A percentile compares a stretch with the other conserved stretches of the same genome.
Evolutionary conservation across 2,329 filamentous ascomycete genomes (phyloP).

Genomic region (Proliferodiscus dingleyae): DNA sequence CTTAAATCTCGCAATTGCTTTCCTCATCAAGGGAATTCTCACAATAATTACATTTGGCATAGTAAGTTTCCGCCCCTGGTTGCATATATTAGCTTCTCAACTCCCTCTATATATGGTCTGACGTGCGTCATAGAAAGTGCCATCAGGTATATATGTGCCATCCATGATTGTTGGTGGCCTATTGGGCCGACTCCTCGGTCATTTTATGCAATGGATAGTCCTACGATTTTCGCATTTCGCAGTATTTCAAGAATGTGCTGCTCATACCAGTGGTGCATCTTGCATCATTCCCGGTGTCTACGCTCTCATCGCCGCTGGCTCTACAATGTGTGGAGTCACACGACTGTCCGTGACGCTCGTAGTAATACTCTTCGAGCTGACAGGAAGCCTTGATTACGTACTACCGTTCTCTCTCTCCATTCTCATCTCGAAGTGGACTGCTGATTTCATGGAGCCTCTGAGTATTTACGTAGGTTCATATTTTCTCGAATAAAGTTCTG

Average conservation of each 20-base stretch:
- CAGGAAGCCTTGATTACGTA: constrained; percentile 90
- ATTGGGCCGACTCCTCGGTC: constrained; percentile 82
- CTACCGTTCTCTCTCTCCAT: constrained; percentile 90
- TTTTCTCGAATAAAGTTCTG: neutral
- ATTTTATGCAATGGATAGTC: constrained; percentile 76
- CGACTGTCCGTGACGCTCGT: constrained; percentile 87
- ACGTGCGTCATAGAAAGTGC: constrained; percentile 87
- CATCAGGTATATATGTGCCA: constrained; percentile 94
- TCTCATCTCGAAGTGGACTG: constrained; percentile 95
- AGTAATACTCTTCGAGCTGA: constrained; percentile 93
- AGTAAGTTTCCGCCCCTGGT: constrained; percentile 44
- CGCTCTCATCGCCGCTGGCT: constrained; percentile 86
- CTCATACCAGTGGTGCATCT: constrained; percentile 61
- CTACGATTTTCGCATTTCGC: constrained; percentile 65
- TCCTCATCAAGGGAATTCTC: constrained; percentile 83
- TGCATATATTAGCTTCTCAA: too few species aligned
- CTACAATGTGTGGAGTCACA: constrained; percentile 97
- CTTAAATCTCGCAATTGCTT: constrained; percentile 66
- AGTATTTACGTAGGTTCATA: constrained; percentile 72
- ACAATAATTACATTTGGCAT: constrained; percentile 93
- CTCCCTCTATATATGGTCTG: too few species aligned
- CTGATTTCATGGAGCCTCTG: constrained; percentile 87
- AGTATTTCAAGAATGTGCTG: constrained; percentile 71
- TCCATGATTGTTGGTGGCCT: constrained; percentile 98
- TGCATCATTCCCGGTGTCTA: constrained; percentile 98